Base-by-base conservation (phyloP, 768 basidiomycete species). In the Leucogyrophana mollusca region DNA sequence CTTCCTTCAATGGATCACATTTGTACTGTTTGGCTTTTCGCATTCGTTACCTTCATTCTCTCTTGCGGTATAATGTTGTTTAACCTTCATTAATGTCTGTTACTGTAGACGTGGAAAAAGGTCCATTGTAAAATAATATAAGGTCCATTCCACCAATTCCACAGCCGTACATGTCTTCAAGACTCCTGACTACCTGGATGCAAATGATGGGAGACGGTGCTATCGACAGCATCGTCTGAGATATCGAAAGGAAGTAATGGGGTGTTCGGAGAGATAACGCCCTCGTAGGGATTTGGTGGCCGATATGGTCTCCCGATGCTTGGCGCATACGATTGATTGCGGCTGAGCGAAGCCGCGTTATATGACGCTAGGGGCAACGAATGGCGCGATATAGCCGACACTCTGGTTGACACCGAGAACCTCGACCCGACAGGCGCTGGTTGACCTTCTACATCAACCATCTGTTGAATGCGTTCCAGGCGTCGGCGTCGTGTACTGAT, bases 11-110 rank as follows among this genome's bases (percentile, higher is more conserved):
- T 62, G 55, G 49, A 52, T 51, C 51, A 61, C 53, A 51, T 46
- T 30, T 67, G 65, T 67, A 65, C 41, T 63, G 48, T 48, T 52
- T 56, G 44, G 14, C 22, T 64, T 56, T 58, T 55, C 50, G 45
- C 53, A 53, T 34, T 48, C 17, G 55, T 51, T 62, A 57, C 30
- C 53, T 54, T 52, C 16, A 34, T 40, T 24, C 41, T 13, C 18
- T 23, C 40, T 37, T 51, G 36, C 42, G 49, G 51, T 56, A 60
- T 56, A 65, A 65, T 65, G 61, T 58, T 63, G 56, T 61, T 64
- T 60, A 64, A 49, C 41, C 57, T 52, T 57, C 55, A 52, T 56
- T 65, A 67, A 61, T 67, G 48, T 48, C 43, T 49, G 34, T 46
- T 52, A 50, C 17, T 59, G 56, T 63, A 65, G 39, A 54, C 46